Conservation (phyloP, 306 rosid genomes). For the Styphnolobium japonicum region DNA sequence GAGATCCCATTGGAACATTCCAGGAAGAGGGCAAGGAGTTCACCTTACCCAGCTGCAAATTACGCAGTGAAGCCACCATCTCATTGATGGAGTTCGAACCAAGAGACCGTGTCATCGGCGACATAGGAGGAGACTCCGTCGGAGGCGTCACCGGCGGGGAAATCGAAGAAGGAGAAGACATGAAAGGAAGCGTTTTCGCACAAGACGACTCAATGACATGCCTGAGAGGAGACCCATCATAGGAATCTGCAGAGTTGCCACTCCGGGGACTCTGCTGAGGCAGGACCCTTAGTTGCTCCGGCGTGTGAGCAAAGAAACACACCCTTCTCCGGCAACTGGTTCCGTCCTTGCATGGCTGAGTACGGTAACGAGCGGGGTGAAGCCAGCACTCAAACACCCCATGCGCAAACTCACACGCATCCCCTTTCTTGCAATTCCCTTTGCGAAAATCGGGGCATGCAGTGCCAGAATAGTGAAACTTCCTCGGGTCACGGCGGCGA, state of each 20-base stretch:
- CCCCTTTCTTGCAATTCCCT: conserved; percentile 82
- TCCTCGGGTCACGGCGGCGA: conserved; percentile 87
- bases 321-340: conserved; percentile 73
- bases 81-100: conserved; percentile 52
- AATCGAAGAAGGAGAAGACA: conserved; percentile 43
- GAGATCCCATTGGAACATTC: conserved; percentile 55
- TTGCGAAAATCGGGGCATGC: conserved; percentile 91
- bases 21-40: conserved; percentile 63
- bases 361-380: conserved; percentile 86
- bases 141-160: conserved; percentile 53
- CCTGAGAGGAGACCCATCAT: conserved; percentile 69
- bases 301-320: conserved; percentile 91
- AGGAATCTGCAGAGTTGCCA: conserved; percentile 43
- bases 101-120: conserved; percentile 62
- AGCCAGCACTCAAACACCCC: conserved; percentile 99
- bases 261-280: conserved; percentile 70
- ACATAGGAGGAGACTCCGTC: conserved; percentile 70
- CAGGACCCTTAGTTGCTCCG: conserved; percentile 81
- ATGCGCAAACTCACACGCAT: conserved; percentile 82
- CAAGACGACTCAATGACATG: conserved; percentile 44
- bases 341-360: conserved; percentile 95
- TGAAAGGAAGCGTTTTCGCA: conserved; percentile 33
- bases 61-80: conserved; percentile 69
- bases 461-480: conserved; percentile 77
- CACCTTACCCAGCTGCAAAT: conserved; percentile 61